Conservation (phyloP, 495 filamentous ascomycete species). For the Penicillium arizonense region DNA sequence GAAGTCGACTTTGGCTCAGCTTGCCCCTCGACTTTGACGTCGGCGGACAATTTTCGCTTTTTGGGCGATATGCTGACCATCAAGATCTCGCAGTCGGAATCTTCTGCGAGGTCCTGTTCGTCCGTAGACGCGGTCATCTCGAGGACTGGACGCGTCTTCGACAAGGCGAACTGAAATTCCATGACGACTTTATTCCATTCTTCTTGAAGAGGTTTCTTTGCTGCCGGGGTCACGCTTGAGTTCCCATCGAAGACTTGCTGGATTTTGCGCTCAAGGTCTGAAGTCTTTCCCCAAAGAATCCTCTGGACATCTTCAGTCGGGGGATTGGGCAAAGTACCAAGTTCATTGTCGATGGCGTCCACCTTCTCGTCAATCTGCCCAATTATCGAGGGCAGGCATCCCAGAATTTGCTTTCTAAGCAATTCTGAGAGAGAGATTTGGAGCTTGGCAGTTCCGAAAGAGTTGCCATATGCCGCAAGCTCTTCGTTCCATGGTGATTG, state of each 20-base stretch:
- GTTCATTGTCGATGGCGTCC: slow-evolving; percentile 40
- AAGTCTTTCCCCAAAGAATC: slow-evolving; percentile 35
- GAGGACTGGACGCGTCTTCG: slow-evolving; percentile 34
- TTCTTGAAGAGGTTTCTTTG: slow-evolving; percentile 32
- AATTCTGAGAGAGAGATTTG: slow-evolving; percentile 52
- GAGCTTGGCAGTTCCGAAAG: slow-evolving; percentile 58
- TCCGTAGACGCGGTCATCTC: neutral
- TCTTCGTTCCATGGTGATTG: slow-evolving; percentile 43
- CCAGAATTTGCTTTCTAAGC: slow-evolving; percentile 56
- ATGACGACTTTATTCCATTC: slow-evolving; percentile 32
- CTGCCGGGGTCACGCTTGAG: neutral
- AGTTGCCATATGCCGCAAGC: slow-evolving; percentile 45
- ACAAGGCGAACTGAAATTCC: slow-evolving; percentile 36
- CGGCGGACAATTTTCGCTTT: slow-evolving; percentile 21
- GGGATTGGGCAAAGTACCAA: slow-evolving; percentile 54
- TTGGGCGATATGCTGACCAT: neutral
- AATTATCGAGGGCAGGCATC: slow-evolving; percentile 59
- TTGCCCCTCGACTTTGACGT: neutral
- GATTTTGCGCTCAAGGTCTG: slow-evolving; percentile 30
- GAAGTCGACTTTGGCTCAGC: neutral
- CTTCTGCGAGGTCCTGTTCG: neutral
- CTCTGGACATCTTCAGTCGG: slow-evolving; percentile 40
- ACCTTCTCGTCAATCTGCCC: slow-evolving; percentile 53
- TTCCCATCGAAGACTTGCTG: slow-evolving; percentile 36
- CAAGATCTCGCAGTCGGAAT: slow-evolving; percentile 31